These are phyloP conservation scores for Ocimum tenuiflorum DNA, from an alignment of 257 asterid genomes.

Conservation along the genomic window DNA sequence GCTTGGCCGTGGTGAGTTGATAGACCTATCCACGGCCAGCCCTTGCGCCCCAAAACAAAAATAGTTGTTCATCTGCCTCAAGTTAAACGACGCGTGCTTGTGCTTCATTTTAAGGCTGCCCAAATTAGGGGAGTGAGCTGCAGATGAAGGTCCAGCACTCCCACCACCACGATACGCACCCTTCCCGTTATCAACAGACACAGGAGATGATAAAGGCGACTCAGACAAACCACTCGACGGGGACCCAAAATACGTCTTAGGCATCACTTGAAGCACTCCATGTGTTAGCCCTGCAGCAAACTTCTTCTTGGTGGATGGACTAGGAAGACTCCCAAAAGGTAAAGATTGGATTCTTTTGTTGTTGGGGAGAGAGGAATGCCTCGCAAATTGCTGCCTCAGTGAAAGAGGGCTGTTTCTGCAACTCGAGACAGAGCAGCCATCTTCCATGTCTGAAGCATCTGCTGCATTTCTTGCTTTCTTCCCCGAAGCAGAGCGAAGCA, in stretches of 20 bases:
- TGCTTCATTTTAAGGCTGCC: conserved; percentile 34
- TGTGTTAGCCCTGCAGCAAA: conserved; percentile 48
- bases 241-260: conserved; percentile 37
- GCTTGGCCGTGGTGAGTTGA: conserved; percentile 1
- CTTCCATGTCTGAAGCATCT: conserved; percentile 30
- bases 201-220: conserved; percentile 53
- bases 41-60: conserved; percentile 75
- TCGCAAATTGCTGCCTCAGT: conserved; percentile 56
- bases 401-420: conserved; percentile 39
- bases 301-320: conserved; percentile 57
- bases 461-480: conserved; percentile 25
- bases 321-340: conserved; percentile 27
- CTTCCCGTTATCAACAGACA: conserved; percentile 26
- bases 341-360: conserved; percentile 39
- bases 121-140: conserved; percentile 23
- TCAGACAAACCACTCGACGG: conserved; percentile 50
- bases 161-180: not conserved
- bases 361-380: conserved; percentile 36
- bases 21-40: conserved; percentile 35
- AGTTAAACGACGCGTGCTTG: conserved; percentile 44
- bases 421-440: conserved; percentile 29
- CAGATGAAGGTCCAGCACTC: conserved; percentile 15
- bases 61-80: conserved; percentile 56
- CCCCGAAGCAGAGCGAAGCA: conserved; percentile 36
- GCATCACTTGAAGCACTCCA: conserved; percentile 48